These are phyloP conservation scores for Thielaviopsis populi DNA, from an alignment of 2,329 filamentous ascomycete species.

Conservation along the genomic window DNA sequence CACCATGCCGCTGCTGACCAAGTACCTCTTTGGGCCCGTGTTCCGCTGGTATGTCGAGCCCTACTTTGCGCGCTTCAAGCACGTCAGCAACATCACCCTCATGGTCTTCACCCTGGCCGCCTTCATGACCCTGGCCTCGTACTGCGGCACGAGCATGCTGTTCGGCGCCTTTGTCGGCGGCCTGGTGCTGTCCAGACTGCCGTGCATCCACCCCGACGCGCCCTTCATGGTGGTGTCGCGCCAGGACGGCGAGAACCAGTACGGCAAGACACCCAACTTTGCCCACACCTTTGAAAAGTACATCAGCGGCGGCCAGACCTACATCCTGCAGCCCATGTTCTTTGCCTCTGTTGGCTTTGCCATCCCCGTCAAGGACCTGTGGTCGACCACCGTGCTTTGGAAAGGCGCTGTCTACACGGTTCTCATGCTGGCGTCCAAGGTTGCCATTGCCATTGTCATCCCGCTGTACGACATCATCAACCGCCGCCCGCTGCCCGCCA, in stretches of 20 bases:
- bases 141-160: conserved; percentile 26
- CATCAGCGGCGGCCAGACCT: conserved; percentile 25
- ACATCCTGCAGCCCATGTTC: conserved; percentile 41
- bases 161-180: conserved; percentile 30
- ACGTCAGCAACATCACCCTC: conserved; percentile 21
- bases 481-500: conserved; percentile 5
- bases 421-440: conserved; percentile 37
- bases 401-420: conserved; percentile 40
- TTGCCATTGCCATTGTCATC: conserved; percentile 19
- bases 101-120: conserved; percentile 24
- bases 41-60: conserved; percentile 24
- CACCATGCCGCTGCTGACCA: conserved; percentile 25
- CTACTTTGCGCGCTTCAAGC: conserved; percentile 24
- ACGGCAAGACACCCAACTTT: conserved; percentile 24
- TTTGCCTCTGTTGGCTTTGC: conserved; percentile 46
- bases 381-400: conserved; percentile 37
- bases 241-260: conserved; percentile 24
- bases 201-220: conserved; percentile 24
- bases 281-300: conserved; percentile 27
- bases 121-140: conserved; percentile 24
- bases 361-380: conserved; percentile 43
- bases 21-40: conserved; percentile 27
- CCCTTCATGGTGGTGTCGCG: conserved; percentile 24
- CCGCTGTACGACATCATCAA: conserved; percentile 24
- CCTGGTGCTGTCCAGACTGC: conserved; percentile 25